Percentiles rank a stretch among this genome's conserved stretches.
Conservation (phyloP, 129 eudicot genomes). For the Cynara cardunculus region DNA sequence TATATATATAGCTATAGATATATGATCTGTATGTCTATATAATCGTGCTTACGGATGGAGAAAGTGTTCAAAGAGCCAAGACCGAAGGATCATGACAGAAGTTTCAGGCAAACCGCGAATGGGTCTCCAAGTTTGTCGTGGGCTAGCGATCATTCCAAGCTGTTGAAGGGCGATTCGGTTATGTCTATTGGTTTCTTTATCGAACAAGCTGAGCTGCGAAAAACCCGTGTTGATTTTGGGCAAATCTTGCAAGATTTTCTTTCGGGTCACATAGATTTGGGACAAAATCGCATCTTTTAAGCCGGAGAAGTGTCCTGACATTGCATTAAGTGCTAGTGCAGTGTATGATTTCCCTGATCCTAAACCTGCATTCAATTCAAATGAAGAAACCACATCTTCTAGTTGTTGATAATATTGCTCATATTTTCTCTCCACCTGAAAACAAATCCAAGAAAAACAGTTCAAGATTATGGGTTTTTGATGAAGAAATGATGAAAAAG, state of each 20-base stretch:
- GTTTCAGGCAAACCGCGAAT: conserved; percentile 91
- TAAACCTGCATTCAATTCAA: conserved; percentile 74
- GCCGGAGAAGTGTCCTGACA: conserved; percentile 82
- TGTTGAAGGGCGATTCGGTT: conserved; percentile 70
- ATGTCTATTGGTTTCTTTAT: conserved; percentile 42
- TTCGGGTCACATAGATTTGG: conserved; percentile 50
- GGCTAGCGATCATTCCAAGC: conserved; percentile 54
- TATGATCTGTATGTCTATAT: not conserved
- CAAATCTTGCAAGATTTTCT: conserved; percentile 43
- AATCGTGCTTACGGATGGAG: conserved; percentile 75
- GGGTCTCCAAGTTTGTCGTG: conserved; percentile 85
- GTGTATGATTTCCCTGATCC: conserved; percentile 88
- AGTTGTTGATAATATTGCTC: conserved; percentile 64
- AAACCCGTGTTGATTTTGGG: conserved; percentile 64
- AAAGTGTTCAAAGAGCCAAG: conserved; percentile 97
- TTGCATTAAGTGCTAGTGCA: conserved; percentile 82
- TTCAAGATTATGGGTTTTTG: not conserved
- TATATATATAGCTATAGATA: too few species aligned
- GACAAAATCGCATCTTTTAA: conserved; percentile 66
- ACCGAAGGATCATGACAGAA: conserved; percentile 75
- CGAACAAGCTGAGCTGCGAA: conserved; percentile 66
- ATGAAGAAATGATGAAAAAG: not conserved
- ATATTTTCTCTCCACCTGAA: conserved; percentile 84
- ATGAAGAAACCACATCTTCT: conserved; percentile 68
- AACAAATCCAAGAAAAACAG: not conserved